Base-by-base conservation (phyloP, 1,284 basidiomycete genomes). In the Trichosporon ovoides region DNA sequence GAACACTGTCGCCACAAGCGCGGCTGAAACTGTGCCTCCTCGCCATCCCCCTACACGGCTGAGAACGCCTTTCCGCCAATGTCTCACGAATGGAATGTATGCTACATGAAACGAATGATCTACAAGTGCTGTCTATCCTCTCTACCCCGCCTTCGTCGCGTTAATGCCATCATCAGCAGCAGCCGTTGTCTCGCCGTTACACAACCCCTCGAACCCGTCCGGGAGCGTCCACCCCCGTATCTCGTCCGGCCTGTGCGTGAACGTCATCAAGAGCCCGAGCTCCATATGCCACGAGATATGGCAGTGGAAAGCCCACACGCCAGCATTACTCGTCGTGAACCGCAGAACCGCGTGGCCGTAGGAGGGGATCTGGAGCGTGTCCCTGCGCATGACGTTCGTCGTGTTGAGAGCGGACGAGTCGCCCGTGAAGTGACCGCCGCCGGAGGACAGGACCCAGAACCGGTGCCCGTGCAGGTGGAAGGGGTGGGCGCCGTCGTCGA, bases 391-490 rank as follows among this genome's bases (percentile, higher is more conserved):
- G 19, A 64, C 62, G 51, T 65, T 66, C 6, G 64, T 66, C 11
- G 52, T 52, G 38, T 65, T 65, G 20, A 68, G 52, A 7, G 48
- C 35, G 7, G 38, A 20, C 14, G 61, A 55, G 38, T 56, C 52
- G 31, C 40, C 58, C 52, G 55, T 56, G 18, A 48, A 63, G 20
- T 60, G 60, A 31, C 50, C 38, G 7, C 24, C 28, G 4, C 61
- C 66, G 12, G 46, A 33, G 6, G 50, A 56, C 33, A 70, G 52
- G 56, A 70, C 28, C 61, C 60, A 66, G 53, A 70, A 67, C 12
- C 52, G 55, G 60, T 67, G 64, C 18, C 68, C 69, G 60, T 71
- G 69, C 33, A 71, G 56, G 48, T 71, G 69, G 57, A 69, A 69
- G 10, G 69, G 68, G 46, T 71, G 69, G 22, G 56, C 43, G 12